Evolutionary conservation across 306 rosid species (phyloP).

Genomic region (Malus domestica): ASM211411v1 NC_041798.1:26123001-26123500

Average conservation of each 20-base stretch:
- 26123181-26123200: constrained; percentile 19
- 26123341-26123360: constrained; percentile 27
- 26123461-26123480: constrained; percentile 20
- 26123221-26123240: constrained; percentile 7
- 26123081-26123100: constrained; percentile 25
- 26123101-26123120: constrained; percentile 24
- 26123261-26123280: constrained; percentile 20
- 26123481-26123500: constrained; percentile 27
- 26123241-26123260: constrained; percentile 20
- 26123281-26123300: constrained; percentile 21
- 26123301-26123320: constrained; percentile 26
- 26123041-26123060: constrained; percentile 25
- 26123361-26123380: constrained; percentile 27
- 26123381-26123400: constrained; percentile 14
- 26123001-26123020: constrained; percentile 25
- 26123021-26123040: constrained; percentile 18
- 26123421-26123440: constrained; percentile 22
- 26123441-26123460: constrained; percentile 20
- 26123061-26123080: constrained; percentile 25
- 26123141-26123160: constrained; percentile 18
- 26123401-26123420: constrained; percentile 17
- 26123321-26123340: constrained; percentile 24
- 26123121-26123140: constrained; percentile 26
- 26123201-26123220: constrained; percentile 19
- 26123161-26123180: constrained; percentile 20